These are phyloP conservation scores for Macrolepiota dolichaula DNA, from an alignment of 768 basidiomycete species.

Conservation along the genomic window DNA sequence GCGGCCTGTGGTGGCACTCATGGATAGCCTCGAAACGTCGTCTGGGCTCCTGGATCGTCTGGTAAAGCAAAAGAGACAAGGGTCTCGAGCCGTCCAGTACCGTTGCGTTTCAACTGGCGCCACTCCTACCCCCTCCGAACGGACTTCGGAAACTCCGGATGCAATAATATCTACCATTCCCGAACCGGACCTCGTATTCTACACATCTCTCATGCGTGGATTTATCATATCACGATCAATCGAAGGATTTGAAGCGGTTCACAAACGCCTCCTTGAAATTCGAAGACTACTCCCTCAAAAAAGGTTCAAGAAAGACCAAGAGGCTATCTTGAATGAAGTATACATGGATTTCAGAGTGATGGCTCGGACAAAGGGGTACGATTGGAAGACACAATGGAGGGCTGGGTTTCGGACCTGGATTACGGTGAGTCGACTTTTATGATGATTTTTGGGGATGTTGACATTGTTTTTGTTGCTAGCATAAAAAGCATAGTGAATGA, in stretches of 20 bases:
- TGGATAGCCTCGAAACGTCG: conserved; percentile 36
- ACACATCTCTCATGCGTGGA: conserved; percentile 35
- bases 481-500: not conserved
- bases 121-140: not conserved
- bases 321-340: conserved; percentile 7
- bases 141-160: no score
- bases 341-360: conserved; percentile 3
- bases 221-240: conserved; percentile 28
- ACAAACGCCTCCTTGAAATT: conserved; percentile 17
- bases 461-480: not conserved
- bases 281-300: conserved; percentile 23
- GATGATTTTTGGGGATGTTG: not conserved
- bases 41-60: not conserved
- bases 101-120: not conserved
- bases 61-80: not conserved
- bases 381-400: conserved; percentile 4
- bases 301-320: conserved; percentile 11
- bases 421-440: not conserved
- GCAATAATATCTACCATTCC: conserved; percentile 1
- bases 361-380: not conserved
- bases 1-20: conserved; percentile 32
- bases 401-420: not conserved
- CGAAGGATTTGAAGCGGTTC: conserved; percentile 28
- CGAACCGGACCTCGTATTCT: conserved; percentile 27
- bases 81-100: not conserved